phyloP scores from a whole-genome alignment of 2,329 filamentous ascomycete genomes.

The Colletotrichum scovillei region DNA sequence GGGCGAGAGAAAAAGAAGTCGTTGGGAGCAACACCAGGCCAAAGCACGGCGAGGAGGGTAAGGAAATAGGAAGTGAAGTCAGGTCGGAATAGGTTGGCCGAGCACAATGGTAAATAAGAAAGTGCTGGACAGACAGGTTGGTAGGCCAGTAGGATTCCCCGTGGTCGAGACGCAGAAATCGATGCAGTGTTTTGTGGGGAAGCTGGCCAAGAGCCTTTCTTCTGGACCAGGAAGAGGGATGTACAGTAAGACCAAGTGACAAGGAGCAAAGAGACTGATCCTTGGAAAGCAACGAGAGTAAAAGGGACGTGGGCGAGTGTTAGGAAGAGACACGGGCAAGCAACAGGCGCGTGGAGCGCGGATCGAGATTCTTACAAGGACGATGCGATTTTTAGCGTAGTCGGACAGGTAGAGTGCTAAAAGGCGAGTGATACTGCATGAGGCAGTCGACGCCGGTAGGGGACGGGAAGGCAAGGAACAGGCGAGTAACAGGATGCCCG shows the following conservation, averaged over 20 bases:
- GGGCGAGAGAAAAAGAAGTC: background rate
- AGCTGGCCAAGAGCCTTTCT: conserved; percentile 18
- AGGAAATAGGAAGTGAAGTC: background rate
- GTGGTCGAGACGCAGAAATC: conserved; percentile 30
- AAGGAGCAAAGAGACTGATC: background rate
- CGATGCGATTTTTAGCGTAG: conserved; percentile 33
- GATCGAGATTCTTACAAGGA: conserved; percentile 30
- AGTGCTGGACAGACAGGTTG: background rate
- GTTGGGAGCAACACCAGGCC: conserved; percentile 6
- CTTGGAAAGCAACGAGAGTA: conserved; percentile 1
- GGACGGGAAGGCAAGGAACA: background rate
- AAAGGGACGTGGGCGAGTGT: background rate
- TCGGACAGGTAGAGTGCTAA: conserved; percentile 28
- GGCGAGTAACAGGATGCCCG: background rate
- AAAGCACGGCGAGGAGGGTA: conserved; percentile 12
- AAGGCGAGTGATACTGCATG: conserved; percentile 27
- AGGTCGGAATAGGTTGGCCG: background rate
- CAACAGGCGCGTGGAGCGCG: conserved; percentile 33
- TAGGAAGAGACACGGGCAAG: conserved; percentile 27
- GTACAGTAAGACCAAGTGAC: background rate
- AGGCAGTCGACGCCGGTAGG: conserved; percentile 24
- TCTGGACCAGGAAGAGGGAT: background rate
- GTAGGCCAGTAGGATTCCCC: conserved; percentile 19
- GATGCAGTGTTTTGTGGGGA: conserved; percentile 34
- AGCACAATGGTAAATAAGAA: conserved; percentile 22